Conservation (phyloP, 1,284 basidiomycete species). For the Ganoderma sinense region DNA sequence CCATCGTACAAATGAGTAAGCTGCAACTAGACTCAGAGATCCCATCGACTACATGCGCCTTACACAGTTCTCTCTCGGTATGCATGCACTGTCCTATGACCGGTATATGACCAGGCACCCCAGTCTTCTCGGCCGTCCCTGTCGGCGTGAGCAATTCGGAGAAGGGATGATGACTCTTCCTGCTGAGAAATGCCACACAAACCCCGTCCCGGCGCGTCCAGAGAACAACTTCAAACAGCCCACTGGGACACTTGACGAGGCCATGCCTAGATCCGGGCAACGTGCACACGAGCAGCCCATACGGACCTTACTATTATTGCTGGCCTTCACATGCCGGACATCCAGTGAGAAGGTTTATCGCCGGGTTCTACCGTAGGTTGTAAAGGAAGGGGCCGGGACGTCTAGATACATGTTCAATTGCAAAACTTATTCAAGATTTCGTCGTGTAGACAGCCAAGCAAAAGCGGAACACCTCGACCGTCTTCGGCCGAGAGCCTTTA, state of each 20-base stretch:
- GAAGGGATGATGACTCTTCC: background rate
- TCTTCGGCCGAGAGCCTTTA: too few relatives aligned
- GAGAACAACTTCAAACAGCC: too few relatives aligned
- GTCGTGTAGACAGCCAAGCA: too few relatives aligned
- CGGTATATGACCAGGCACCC: background rate
- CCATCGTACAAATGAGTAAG: background rate
- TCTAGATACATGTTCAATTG: too few relatives aligned
- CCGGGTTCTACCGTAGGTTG: too few relatives aligned
- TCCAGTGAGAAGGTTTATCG: too few relatives aligned
- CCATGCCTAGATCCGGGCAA: background rate
- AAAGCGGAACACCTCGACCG: too few relatives aligned
- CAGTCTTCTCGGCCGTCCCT: background rate
- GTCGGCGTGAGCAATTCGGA: background rate
- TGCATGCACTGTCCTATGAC: background rate
- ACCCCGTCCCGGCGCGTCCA: background rate
- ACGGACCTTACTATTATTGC: background rate
- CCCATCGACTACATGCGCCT: background rate
- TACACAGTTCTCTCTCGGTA: background rate
- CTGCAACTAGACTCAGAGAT: background rate
- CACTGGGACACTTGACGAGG: too few relatives aligned
- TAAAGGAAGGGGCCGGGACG: too few relatives aligned
- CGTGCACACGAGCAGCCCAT: background rate
- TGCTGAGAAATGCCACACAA: background rate
- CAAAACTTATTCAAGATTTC: too few relatives aligned
- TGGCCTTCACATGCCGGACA: background rate